Evolutionary conservation across 768 basidiomycete genomes (phyloP).

Genomic region (Multifurca ochricompacta): DNA sequence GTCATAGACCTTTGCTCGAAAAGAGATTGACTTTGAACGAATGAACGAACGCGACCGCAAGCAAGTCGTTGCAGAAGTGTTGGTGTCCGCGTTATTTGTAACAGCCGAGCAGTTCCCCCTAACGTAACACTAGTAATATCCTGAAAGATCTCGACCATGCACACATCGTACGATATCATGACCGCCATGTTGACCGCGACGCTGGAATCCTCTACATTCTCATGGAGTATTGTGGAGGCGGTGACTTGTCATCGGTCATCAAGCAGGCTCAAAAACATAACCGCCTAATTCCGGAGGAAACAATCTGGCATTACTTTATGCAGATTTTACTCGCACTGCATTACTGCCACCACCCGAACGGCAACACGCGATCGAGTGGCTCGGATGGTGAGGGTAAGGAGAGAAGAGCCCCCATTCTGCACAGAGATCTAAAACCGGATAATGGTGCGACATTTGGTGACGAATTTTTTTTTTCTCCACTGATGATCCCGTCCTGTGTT

Average conservation of each 20-base stretch:
- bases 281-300: conserved; percentile 80
- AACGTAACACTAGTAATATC: conserved; percentile 61
- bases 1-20: conserved; percentile 73
- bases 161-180: conserved; percentile 94
- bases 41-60: conserved; percentile 96
- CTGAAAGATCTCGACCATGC: conserved; percentile 92
- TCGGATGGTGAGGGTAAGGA: conserved; percentile 39
- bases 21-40: conserved; percentile 95
- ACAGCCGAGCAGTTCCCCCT: background rate
- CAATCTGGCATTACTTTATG: conserved; percentile 93
- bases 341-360: conserved; percentile 82
- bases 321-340: conserved; percentile 86
- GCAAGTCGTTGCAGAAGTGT: conserved; percentile 98
- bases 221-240: conserved; percentile 99
- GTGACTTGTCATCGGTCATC: conserved; percentile 85
- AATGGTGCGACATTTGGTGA: conserved; percentile 63
- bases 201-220: conserved; percentile 90
- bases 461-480: background rate
- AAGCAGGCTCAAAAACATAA: conserved; percentile 63
- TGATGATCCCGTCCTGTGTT: background rate
- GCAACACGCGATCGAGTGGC: conserved; percentile 38
- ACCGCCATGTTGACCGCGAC: conserved; percentile 86
- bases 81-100: conserved; percentile 29
- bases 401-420: conserved; percentile 69
- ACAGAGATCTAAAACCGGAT: conserved; percentile 95